Percentiles rank a stretch among this genome's conserved stretches.
These are phyloP conservation scores for Blastomyces gilchristii DNA, from an alignment of 2,329 filamentous ascomycete genomes.

Conservation along the genomic window DNA sequence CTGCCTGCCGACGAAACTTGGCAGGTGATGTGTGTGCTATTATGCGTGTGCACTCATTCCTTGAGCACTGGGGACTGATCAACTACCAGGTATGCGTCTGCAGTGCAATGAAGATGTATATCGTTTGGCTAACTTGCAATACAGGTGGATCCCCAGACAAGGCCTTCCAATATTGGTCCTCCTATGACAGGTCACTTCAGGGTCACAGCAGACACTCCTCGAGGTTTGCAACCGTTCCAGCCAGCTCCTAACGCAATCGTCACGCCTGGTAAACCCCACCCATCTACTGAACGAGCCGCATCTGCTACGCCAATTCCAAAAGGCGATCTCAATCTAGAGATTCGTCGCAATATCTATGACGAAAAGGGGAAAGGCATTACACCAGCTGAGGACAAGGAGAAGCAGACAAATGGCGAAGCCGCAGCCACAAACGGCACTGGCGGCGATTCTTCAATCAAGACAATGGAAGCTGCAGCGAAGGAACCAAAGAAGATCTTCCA, in stretches of 20 bases:
- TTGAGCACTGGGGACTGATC: conserved; percentile 97
- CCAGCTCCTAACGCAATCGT: conserved; percentile 66
- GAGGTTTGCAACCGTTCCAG: conserved; percentile 90
- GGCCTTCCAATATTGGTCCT: conserved; percentile 88
- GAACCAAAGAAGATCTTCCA: conserved; percentile 58
- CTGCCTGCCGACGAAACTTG: conserved; percentile 85
- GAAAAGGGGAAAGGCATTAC: conserved; percentile 76
- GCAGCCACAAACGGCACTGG: conserved; percentile 53
- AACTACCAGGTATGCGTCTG: conserved; percentile 83
- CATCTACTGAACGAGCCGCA: conserved; percentile 62
- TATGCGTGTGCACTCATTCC: conserved; percentile 95
- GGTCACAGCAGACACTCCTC: conserved; percentile 87
- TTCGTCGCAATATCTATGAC: conserved; percentile 92
- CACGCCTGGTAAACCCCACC: conserved; percentile 50
- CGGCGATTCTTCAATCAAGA: conserved; percentile 53
- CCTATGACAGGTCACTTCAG: conserved; percentile 97
- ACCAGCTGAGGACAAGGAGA: conserved; percentile 54
- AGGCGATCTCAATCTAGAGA: conserved; percentile 77
- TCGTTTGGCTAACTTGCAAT: conserved; percentile 20
- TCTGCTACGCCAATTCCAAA: conserved; percentile 57
- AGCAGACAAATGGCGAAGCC: conserved; percentile 59
- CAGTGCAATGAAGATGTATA: conserved; percentile 6
- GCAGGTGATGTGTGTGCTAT: conserved; percentile 97
- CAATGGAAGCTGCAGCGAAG: conserved; percentile 49
- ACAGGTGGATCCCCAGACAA: conserved; percentile 89